Evolutionary conservation across 805 yeast species (phyloP).

Genomic region (Wickerhamiella shivajii): DNA sequence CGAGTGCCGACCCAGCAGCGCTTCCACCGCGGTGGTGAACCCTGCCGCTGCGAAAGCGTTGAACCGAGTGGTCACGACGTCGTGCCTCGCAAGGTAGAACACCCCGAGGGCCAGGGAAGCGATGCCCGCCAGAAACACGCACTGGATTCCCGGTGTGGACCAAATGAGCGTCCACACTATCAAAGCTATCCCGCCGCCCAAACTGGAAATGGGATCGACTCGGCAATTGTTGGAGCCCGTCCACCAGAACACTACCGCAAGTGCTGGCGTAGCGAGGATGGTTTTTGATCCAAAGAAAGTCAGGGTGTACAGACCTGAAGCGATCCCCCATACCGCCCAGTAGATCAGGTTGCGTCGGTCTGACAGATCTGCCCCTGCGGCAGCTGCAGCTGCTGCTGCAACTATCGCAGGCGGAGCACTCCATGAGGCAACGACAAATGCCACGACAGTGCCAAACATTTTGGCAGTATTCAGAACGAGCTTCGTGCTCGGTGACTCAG

Average conservation of each 20-base stretch:
- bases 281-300: not conserved
- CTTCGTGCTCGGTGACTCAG: conserved; percentile 11
- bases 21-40: conserved; percentile 13
- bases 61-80: conserved; percentile 17
- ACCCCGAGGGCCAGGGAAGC: conserved; percentile 22
- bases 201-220: conserved; percentile 6
- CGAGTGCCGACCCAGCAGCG: conserved; percentile 14
- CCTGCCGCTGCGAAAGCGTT: conserved; percentile 16
- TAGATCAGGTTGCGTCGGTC: conserved; percentile 8
- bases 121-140: conserved; percentile 15
- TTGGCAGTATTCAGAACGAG: conserved; percentile 11
- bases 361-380: conserved; percentile 1
- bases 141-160: conserved; percentile 6
- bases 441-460: conserved; percentile 12
- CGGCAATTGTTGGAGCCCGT: conserved; percentile 1
- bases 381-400: conserved; percentile 7
- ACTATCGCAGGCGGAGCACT: conserved; percentile 9
- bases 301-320: conserved; percentile 9
- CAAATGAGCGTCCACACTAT: not conserved
- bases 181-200: conserved; percentile 3
- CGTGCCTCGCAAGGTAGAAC: conserved; percentile 20
- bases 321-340: conserved; percentile 10
- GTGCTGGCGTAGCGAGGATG: conserved; percentile 6
- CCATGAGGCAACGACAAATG: conserved; percentile 12
- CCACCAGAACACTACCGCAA: conserved; percentile 9